Base-by-base conservation (phyloP, 352 stramenopile species). In the Globisporangium parvum region DNA sequence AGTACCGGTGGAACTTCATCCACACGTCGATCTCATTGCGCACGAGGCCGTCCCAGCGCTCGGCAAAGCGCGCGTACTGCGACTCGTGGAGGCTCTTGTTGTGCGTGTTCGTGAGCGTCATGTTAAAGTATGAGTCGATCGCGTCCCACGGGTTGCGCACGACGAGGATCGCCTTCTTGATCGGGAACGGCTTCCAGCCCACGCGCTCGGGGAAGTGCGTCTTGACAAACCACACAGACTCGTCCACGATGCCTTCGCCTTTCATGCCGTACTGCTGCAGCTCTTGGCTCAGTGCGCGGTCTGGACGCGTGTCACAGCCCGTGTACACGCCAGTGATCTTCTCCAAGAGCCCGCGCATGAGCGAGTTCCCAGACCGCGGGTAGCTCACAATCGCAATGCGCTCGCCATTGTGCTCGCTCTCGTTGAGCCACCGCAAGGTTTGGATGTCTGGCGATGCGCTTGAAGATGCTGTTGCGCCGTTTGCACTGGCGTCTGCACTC, bases 101-200 rank as follows among this genome's bases (percentile, higher is more conserved):
- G 75, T 98, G 91, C 49, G 88, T 93, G 65, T 97, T 96, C 18
- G 91, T 98, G 51, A 98, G 73, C 48, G 85, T 96, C 79, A 99
- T 95, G 73, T 99, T 99, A 67, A 98, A 99, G 75, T 99, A 99
- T 48, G 95, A 98, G 60, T 99, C 95, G 69, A 99, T 98, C 24
- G 95, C 91, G 84, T 99, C 97, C 80, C 96, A 99, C 1, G 96
- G 97, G 69, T 99, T 99, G 45, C 97, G 84, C 57, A 95, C 83
- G 10, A 95, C 83, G 15, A 95, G 67, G 55, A 95, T 92, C n/a
- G 81, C 79, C 51, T 93, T 93, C 53, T 90, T 70, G 39, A 73
- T 71, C 40, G 62, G 73, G 64, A 90, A 88, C 20, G 64, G 65
- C 68, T 91, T 86, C 81, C 80, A 97, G 45, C 97, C 97, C n/a